A percentile compares a stretch with the other conserved stretches of the same genome.
Conservation (phyloP, 768 basidiomycete species). For the Lentinula aciculospora region DNA sequence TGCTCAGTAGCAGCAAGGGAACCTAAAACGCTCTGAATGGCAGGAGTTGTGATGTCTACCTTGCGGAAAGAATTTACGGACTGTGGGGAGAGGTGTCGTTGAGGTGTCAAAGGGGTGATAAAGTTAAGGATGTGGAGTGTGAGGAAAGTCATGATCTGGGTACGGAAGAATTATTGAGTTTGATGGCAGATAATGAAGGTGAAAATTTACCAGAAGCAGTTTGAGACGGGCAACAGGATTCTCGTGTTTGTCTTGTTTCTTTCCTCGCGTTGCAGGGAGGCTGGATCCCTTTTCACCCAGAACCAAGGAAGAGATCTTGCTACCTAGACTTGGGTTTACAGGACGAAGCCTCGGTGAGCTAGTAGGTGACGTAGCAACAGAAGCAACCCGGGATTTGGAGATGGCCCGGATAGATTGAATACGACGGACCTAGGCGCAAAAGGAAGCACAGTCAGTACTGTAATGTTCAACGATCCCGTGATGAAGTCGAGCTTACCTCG, state of each 20-base stretch:
- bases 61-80: conserved; percentile 30
- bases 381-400: conserved; percentile 28
- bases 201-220: conserved; percentile 65
- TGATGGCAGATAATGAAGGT: conserved; percentile 1
- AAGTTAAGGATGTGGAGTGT: conserved; percentile 90
- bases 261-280: conserved; percentile 18
- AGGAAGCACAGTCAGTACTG: neutral
- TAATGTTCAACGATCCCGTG: neutral
- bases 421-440: conserved; percentile 42
- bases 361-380: conserved; percentile 23
- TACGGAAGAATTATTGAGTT: neutral
- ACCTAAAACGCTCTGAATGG: conserved; percentile 52
- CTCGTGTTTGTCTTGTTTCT: conserved; percentile 46
- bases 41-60: conserved; percentile 66
- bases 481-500: conserved; percentile 52
- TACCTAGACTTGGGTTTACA: conserved; percentile 3
- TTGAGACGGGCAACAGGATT: conserved; percentile 87
- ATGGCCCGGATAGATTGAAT: conserved; percentile 58
- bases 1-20: conserved; percentile 37
- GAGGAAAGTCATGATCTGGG: conserved; percentile 83
- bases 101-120: conserved; percentile 79
- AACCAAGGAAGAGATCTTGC: conserved; percentile 9
- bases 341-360: conserved; percentile 4
- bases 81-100: conserved; percentile 22
- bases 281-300: conserved; percentile 32